Evolutionary conservation across 2,329 filamentous ascomycete species (phyloP), one percentile per base, ranked within the genome.

Genomic region (Alternaria viburni): DNA sequence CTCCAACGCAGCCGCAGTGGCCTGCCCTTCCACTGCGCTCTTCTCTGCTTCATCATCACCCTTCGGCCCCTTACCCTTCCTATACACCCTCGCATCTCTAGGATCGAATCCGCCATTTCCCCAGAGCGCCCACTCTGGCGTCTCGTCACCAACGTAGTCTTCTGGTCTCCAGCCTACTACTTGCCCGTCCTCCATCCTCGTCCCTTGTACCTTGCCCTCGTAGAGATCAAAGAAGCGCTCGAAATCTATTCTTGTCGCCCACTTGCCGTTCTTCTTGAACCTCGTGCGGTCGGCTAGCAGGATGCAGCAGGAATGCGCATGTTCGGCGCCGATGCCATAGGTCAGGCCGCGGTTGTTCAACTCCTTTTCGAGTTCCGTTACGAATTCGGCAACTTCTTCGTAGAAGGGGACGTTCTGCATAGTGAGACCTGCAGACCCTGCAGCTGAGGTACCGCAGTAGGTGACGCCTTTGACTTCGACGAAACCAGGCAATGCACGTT

Each of bases 331-430:
- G 70, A 98, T 95, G 17, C 95, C 95, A 74, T 98, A 98, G 2
- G 85, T 85, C 7, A 98, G 84, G 0, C 92, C 93, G 44, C 92
- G 86, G 54, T 85, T 85, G 41, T 85, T 83, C 12, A 98, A 84
- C 64, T 91, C 90, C 32, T 82, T 81, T 66, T 94, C 89, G 0
- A 97, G 86, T 1, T 91, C 90, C 43, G 87, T 86, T 10, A 96
- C 93, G 75, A 97, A 98, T 3, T 90, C 88, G 36, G 88, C 88
- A 3, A 97, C 92, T 62, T 97, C 95, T 78, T 91, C 90, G 82
- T 97, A 98, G 76, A 97, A 98, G 0, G 95, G 95, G 10, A 98
- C 96, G 76, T 98, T 98, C 74, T 93, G 89, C 95, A 98, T 98
- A n/a, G 90, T 96, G 50, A 98, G 84, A 0, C 95, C 95, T 0